Evolutionary conservation across 345 rosid species (phyloP), one percentile per base, ranked within the genome.

Genomic region (Aquilaria yunnanensis): DNA sequence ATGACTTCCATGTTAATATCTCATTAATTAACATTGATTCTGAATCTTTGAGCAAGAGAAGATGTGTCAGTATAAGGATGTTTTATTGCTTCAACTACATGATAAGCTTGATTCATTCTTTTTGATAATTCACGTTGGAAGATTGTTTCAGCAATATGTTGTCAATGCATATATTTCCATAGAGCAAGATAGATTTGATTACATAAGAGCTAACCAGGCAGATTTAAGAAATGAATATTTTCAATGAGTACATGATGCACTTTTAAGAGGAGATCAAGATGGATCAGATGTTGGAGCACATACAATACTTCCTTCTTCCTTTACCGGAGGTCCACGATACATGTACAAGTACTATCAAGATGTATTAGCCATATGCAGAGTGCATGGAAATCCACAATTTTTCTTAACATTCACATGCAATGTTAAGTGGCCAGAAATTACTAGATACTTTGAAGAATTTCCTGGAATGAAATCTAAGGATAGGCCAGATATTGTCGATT

Each of bases 251-350:
- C n/a, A 14, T 14, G 58, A 55, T 55, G 58, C 32, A n/a, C 12
- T 55, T 3, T 5, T 14, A 3, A 23, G 12, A 5, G 58, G 58
- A 14, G 58, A 55, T 55, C 4, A 6, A 1, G 58, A 55, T 55
- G 58, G 3, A 3, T 10, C 12, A n/a, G 30, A 12, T 2, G 33
- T 55, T n/a, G 58, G 58, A n/a, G 3, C 5, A 11, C 7, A 8
- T 3, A 55, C n/a, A 1, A 30, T 55, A 1, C n/a, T 55, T 8
- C 58, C 58, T 55, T 55, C 58, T 30, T 2, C 32, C 1, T 32
- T 14, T 55, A 55, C 32, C 0, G 58, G 58, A n/a, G 12, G 58
- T n/a, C 58, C 58, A 23, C 58, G 58, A 13, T 55, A 55, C 33
- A 55, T 14, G 6, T 14, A 14, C n/a, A 12, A 30, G 9, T 5